Percentiles rank a stretch among this genome's conserved stretches.
These are phyloP conservation scores for Neofusicoccum ribis DNA, from an alignment of 2,329 filamentous ascomycete genomes.

Conservation along the genomic window DNA sequence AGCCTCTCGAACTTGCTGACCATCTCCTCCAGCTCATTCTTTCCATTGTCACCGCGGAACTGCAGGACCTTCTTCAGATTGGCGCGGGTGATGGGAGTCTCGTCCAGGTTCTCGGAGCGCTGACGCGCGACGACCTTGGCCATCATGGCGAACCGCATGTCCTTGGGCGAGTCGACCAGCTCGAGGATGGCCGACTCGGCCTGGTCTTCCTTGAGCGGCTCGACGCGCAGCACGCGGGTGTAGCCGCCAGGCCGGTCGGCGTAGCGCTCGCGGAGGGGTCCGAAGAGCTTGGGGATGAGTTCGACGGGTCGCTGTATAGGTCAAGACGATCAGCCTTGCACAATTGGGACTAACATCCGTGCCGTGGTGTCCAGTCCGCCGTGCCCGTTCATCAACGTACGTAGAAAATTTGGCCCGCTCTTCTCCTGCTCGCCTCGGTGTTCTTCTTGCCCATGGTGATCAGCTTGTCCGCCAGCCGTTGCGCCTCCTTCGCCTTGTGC, in stretches of 20 bases:
- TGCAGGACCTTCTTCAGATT: conserved; percentile 84
- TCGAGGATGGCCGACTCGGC: conserved; percentile 88
- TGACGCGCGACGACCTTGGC: conserved; percentile 75
- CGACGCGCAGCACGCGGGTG: conserved; percentile 89
- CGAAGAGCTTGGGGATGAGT: conserved; percentile 84
- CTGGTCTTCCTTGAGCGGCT: conserved; percentile 85
- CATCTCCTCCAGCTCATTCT: conserved; percentile 65
- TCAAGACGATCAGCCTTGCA: too few species aligned
- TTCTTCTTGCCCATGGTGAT: conserved; percentile 93
- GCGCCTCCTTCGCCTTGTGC: conserved; percentile 95
- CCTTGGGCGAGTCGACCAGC: conserved; percentile 89
- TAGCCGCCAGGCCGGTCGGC: conserved; percentile 80
- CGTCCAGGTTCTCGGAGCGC: conserved; percentile 50
- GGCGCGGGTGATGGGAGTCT: conserved; percentile 70
- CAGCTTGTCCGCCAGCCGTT: conserved; percentile 88
- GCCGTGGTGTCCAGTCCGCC: not conserved
- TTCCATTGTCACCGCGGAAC: conserved; percentile 64
- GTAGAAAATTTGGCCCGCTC: conserved; percentile 80
- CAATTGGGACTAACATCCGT: not conserved
- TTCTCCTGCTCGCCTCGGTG: conserved; percentile 74
- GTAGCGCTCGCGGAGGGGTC: conserved; percentile 78
- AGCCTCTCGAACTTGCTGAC: conserved; percentile 44
- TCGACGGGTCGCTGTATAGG: conserved; percentile 37
- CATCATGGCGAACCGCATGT: conserved; percentile 93
- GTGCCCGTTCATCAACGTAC: conserved; percentile 56